Percentiles rank a stretch among this genome's conserved stretches.
These are phyloP conservation scores for Colletotrichum sp. DNA, from an alignment of 2,329 filamentous ascomycete genomes.

Conservation along the genomic window DNA sequence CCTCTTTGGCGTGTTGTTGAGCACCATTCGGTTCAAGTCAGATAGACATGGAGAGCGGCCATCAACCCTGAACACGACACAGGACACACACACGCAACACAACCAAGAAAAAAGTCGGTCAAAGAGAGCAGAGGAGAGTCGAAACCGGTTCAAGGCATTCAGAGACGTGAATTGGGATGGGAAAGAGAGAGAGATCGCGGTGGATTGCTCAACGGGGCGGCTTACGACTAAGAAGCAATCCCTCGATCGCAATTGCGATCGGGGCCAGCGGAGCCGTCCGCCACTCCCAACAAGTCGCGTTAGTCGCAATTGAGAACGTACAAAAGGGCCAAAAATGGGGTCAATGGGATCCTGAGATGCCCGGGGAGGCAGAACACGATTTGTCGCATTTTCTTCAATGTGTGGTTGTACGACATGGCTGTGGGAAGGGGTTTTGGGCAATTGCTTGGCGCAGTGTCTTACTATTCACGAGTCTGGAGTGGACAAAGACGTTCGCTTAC, in stretches of 20 bases:
- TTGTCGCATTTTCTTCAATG: not conserved
- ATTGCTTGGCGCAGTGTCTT: not conserved
- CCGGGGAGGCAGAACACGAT: not conserved
- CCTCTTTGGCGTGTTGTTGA: slow-evolving; percentile 23
- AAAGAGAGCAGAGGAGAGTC: not conserved
- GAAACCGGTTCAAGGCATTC: not conserved
- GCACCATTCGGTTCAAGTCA: slow-evolving; percentile 22
- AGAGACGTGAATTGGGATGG: not conserved
- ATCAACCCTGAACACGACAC: slow-evolving; percentile 11
- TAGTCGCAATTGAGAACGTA: slow-evolving; percentile 10
- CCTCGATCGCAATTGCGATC: slow-evolving; percentile 23
- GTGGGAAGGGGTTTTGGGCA: not conserved
- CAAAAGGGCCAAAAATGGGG: not conserved
- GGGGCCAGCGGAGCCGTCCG: slow-evolving; percentile 14
- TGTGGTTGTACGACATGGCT: not conserved
- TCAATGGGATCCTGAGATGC: not conserved
- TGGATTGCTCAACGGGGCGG: slow-evolving; percentile 16
- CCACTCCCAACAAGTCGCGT: slow-evolving; percentile 9
- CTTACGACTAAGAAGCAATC: slow-evolving; percentile 22
- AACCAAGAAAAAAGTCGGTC: not conserved
- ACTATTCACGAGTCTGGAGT: not conserved
- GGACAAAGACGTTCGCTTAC: not conserved
- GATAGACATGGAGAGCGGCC: slow-evolving; percentile 17
- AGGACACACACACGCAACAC: not conserved
- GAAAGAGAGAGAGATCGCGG: slow-evolving; percentile 6